phyloP scores from a whole-genome alignment of 148 eudicot genomes.

The Gaultheria prostrata region DNA sequence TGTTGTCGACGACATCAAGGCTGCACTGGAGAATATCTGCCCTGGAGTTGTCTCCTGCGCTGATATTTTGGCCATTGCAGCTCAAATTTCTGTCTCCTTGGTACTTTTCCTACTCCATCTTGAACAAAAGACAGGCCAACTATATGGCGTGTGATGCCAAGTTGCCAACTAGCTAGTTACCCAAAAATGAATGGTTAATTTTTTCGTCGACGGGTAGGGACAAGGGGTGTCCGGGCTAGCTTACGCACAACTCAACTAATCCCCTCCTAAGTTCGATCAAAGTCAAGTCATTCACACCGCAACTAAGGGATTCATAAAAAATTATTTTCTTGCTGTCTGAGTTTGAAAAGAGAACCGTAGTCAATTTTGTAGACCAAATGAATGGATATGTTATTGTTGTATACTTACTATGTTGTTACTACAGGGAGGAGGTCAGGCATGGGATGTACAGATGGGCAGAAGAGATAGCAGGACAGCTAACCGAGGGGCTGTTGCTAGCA shows the following conservation, averaged over 20 bases:
- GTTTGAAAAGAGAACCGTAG: too few species aligned
- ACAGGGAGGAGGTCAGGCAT: conserved; percentile 32
- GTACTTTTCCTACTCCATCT: not conserved
- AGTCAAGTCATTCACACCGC: too few species aligned
- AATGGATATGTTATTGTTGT: not conserved
- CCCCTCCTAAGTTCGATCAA: too few species aligned
- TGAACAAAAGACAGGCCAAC: too few species aligned
- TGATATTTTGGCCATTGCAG: conserved; percentile 31
- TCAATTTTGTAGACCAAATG: not conserved
- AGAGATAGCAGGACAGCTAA: conserved; percentile 35
- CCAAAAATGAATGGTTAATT: too few species aligned
- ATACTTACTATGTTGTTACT: not conserved
- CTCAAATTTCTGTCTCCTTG: conserved; percentile 16
- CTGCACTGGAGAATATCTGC: conserved; percentile 35
- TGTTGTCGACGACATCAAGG: conserved; percentile 35
- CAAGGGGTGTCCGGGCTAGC: too few species aligned
- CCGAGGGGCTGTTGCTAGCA: not conserved
- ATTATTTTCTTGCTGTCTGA: too few species aligned
- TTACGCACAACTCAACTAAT: too few species aligned
- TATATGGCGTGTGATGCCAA: too few species aligned
- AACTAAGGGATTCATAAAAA: too few species aligned
- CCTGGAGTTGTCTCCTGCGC: conserved; percentile 42
- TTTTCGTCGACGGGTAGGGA: too few species aligned
- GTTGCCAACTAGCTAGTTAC: too few species aligned
- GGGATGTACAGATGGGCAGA: conserved; percentile 32